These are phyloP conservation scores for Amanita rubescens DNA, from an alignment of 768 basidiomycete genomes.

Conservation along the genomic window DNA sequence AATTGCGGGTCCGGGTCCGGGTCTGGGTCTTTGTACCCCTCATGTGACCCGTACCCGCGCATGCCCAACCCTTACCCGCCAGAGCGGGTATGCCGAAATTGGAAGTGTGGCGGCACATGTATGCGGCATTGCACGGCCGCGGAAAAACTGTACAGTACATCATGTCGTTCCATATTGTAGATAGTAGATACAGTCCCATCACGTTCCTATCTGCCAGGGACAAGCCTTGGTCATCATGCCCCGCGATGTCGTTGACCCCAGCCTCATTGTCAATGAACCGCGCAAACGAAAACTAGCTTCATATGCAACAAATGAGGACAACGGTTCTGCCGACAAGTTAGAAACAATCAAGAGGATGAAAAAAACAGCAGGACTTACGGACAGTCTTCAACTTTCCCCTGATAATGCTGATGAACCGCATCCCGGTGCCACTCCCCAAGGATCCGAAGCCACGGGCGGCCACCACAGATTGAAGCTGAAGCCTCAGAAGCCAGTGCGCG, in stretches of 20 bases:
- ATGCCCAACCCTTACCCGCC: too few species aligned
- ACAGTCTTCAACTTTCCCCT: neutral
- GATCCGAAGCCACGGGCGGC: neutral
- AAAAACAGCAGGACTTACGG: neutral
- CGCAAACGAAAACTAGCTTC: neutral
- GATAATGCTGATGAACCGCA: neutral
- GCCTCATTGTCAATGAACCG: neutral
- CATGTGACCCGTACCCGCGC: too few species aligned
- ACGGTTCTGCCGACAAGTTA: neutral
- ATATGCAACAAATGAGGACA: neutral
- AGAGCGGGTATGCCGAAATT: too few species aligned
- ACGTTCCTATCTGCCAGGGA: neutral
- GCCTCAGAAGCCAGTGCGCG: neutral
- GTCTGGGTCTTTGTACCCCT: too few species aligned
- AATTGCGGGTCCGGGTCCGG: too few species aligned
- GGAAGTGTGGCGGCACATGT: too few species aligned
- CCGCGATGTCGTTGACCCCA: neutral
- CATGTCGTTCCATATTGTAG: too few species aligned
- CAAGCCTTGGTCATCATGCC: neutral
- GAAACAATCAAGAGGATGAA: slow-evolving; percentile 1
- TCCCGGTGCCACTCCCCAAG: neutral
- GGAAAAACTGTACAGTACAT: too few species aligned
- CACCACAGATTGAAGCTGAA: neutral
- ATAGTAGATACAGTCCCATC: too few species aligned
- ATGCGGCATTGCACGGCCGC: too few species aligned